A percentile compares a stretch with the other conserved stretches of the same genome.
phyloP scores from a whole-genome alignment of 1,139 yeast species.

The Blastobotrys raffinosifermentans region DNA sequence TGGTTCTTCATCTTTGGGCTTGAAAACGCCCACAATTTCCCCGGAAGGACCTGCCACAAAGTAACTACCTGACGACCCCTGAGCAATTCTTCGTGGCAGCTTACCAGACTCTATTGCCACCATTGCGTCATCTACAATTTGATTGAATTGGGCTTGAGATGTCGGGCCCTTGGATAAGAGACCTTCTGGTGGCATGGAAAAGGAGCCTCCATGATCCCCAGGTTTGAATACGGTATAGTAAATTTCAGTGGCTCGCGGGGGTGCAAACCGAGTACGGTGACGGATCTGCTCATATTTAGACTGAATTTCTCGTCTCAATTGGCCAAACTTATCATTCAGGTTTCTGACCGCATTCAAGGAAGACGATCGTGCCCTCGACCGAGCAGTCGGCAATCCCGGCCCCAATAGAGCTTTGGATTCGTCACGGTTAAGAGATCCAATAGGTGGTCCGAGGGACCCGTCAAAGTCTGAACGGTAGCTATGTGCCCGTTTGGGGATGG shows the following conservation, averaged over 20 bases:
- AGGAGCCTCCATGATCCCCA: conserved; percentile 13
- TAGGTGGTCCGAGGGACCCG: too few relatives aligned
- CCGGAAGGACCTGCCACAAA: conserved; percentile 42
- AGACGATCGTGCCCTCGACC: conserved; percentile 8
- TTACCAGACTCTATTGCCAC: conserved; percentile 40
- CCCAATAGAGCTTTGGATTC: too few relatives aligned
- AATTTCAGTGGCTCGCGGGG: conserved; percentile 24
- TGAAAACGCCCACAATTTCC: conserved; percentile 53
- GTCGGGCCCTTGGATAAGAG: conserved; percentile 31
- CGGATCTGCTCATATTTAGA: conserved; percentile 7
- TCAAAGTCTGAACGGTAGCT: too few relatives aligned
- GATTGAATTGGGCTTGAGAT: conserved; percentile 33
- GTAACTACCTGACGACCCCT: conserved; percentile 71
- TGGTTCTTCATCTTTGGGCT: conserved; percentile 79
- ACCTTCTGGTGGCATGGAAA: conserved; percentile 30
- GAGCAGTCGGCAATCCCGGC: too few relatives aligned
- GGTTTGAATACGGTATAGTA: conserved; percentile 48
- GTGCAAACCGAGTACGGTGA: conserved; percentile 1
- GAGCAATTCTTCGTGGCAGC: conserved; percentile 49
- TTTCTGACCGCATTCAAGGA: conserved; percentile 10
- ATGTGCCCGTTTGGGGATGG: too few relatives aligned
- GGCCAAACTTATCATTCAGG: conserved; percentile 7
- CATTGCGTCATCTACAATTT: conserved; percentile 37
- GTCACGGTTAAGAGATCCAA: too few relatives aligned
- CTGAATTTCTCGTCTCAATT: conserved; percentile 8